Base-by-base conservation (phyloP, 306 rosid species). In the Myrica gale region DNA sequence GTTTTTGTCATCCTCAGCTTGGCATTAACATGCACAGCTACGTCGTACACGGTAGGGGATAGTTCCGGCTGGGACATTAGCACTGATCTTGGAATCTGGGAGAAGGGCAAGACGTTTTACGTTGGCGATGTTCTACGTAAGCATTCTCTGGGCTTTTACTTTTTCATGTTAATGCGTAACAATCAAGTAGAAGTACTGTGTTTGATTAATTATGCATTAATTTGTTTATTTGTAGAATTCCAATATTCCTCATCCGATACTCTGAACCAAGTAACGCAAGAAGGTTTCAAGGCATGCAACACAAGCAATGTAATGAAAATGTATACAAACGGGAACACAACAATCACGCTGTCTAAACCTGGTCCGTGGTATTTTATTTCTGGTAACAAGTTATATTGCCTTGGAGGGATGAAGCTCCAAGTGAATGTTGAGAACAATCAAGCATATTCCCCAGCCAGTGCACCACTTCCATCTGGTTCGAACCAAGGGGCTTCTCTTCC, bases 31-130 rank as follows among this genome's bases (percentile, higher is more conserved):
- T 86, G 91, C 77, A 81, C 83, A 71, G 97, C 95, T 42, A 83
- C 93, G 48, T 83, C 56, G 20, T 95, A 90, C 70, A 48, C 3
- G 7, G 98, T 95, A n/a, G 98, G 98, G 39, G 98, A 82, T 82
- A 82, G 0, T 80, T 83, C 98, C 41, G 98, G 97, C 47, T 95
- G 98, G 97, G 98, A 95, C 83, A 89, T 92, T 37, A 95, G 98
- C 84, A 75, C 91, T 6, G 65, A 88, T 85, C 92, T 95, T n/a
- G 83, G 70, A 5, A 26, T 97, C 4, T 95, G 98, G 98, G 12
- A 75, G 43, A 74, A 78, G 0, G 87, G 73, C 81, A 92, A 95
- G 82, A 87, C 61, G 8, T 95, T 92, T 69, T 44, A 60, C 0
- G 85, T 78, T 0, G 97, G 97, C 0, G 98, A 95, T 71, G 77